Conservation (phyloP, 2,329 filamentous ascomycete genomes). For the Colletotrichum simmondsii region DNA sequence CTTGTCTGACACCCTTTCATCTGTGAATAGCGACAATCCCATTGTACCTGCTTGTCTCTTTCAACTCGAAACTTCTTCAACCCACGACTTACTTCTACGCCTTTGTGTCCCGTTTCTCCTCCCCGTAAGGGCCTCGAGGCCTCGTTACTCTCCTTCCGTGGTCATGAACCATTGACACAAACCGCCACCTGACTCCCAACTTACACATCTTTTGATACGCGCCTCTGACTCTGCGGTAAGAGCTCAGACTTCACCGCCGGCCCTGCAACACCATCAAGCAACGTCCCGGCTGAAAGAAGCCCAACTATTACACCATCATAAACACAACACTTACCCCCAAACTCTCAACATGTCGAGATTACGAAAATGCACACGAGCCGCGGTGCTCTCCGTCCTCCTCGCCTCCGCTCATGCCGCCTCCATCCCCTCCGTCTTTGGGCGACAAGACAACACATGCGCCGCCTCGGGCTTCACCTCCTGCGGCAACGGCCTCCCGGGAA, state of each 20-base stretch:
- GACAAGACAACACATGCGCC: slow-evolving; percentile 61
- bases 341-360: slow-evolving; percentile 41
- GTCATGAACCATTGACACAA: slow-evolving; percentile 8
- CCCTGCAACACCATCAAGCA: not conserved
- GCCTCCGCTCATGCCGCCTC: slow-evolving; percentile 51
- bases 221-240: slow-evolving; percentile 17
- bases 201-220: slow-evolving; percentile 17
- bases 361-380: slow-evolving; percentile 45
- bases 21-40: slow-evolving; percentile 26
- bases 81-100: slow-evolving; percentile 25
- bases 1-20: slow-evolving; percentile 5
- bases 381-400: slow-evolving; percentile 50
- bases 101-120: slow-evolving; percentile 19
- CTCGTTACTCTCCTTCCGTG: not conserved
- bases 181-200: slow-evolving; percentile 9
- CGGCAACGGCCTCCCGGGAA: slow-evolving; percentile 63
- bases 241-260: slow-evolving; percentile 3
- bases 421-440: slow-evolving; percentile 53
- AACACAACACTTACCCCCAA: not conserved
- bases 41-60: slow-evolving; percentile 13
- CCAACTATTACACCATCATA: not conserved
- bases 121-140: not conserved
- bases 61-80: slow-evolving; percentile 20
- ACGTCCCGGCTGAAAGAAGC: slow-evolving; percentile 3
- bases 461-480: slow-evolving; percentile 63